Base-by-base conservation (phyloP, 1,284 basidiomycete genomes). In the Rugosomyces carneus region DNA sequence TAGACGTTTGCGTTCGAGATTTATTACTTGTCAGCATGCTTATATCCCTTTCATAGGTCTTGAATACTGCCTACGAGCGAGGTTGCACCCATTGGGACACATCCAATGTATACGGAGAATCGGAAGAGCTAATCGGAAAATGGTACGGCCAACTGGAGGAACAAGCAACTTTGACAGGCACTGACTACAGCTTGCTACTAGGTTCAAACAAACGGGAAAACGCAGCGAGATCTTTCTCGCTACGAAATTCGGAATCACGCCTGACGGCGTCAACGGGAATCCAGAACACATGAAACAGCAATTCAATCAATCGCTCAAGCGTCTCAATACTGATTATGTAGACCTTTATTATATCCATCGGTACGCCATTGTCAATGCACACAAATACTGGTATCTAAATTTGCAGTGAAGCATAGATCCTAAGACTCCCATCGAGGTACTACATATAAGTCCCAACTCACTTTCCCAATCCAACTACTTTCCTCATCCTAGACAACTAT, bases 341-440 rank as follows among this genome's bases (percentile, higher is more conserved):
- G 68, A 69, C 50, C 52, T 69, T 7, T 68, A 61, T 42, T 71
- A 72, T 49, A 63, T 58, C 41, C 66, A 63, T 41, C 60, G 24
- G 24, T 26, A 31, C 11, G 13, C 29, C 13, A 31, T 13, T 31
- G 63, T 26, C 41, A 64, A 31, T 8, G 11, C 7, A 31, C 13
- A 11, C 7, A 6, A 8, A 3, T 31, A 3, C 29, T 31, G 7
- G 13, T 8, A 31, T 3, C 29, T 31, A 31, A 31, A 3, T 3
- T 31, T 31, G 11, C 29, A 31, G 13, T 8, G 29, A 10, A 31
- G 29, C 6, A 31, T 68, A 10, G 68, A 70, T 49, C 53, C 58
- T 5, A 53, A 57, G n/a, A 64, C 65, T 8, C 69, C 71, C 7
- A 70, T 73, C 47, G 71, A 73, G 49, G 58, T 70, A 32, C 10